Conservation (phyloP, 208 protist species). For the Leishmania martiniquensis region DNA sequence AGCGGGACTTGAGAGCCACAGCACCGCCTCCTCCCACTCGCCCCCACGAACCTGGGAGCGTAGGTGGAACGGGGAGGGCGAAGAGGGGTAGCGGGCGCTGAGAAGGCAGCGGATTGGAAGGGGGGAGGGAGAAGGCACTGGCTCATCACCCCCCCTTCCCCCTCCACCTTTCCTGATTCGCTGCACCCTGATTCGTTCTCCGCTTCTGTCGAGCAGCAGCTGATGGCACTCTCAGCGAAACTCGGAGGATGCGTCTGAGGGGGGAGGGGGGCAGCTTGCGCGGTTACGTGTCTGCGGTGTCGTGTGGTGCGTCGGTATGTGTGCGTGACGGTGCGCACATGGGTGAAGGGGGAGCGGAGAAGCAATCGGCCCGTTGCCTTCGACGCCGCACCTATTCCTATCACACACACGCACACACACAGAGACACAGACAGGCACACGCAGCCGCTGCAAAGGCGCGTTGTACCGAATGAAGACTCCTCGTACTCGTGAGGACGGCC, state of each 20-base stretch:
- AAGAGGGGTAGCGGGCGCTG: background rate
- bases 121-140: too few species aligned
- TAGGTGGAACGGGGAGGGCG: background rate
- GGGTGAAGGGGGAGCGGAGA: background rate
- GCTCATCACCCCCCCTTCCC: background rate
- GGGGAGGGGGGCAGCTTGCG: background rate
- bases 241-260: background rate
- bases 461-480: background rate
- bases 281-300: background rate
- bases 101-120: background rate
- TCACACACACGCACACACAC: background rate
- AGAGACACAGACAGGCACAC: background rate
- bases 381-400: background rate
- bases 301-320: background rate
- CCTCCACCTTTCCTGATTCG: background rate
- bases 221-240: background rate
- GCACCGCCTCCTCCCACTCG: background rate
- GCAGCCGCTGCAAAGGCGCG: background rate
- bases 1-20: background rate
- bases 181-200: background rate
- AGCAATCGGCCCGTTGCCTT: background rate
- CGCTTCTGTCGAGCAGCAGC: background rate
- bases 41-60: background rate
- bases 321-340: background rate
- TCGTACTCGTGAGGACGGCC: background rate